A percentile compares a stretch with the other conserved stretches of the same genome.
phyloP scores from a whole-genome alignment of 768 basidiomycete genomes.

The Mycena latifolia region DNA sequence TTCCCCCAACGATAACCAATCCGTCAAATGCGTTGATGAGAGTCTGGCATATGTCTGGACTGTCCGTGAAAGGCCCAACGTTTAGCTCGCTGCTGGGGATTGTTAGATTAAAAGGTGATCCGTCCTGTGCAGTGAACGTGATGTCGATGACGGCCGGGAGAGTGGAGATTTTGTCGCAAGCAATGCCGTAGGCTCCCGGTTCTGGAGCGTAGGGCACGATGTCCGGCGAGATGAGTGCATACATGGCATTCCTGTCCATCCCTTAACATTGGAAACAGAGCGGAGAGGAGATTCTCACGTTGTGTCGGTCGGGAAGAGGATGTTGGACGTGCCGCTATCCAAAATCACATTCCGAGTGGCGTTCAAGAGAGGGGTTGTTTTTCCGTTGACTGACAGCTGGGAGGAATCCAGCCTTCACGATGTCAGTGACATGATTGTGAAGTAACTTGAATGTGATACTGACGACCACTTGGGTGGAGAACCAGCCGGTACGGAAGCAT shows the following conservation, averaged over 20 bases:
- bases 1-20: constrained; percentile 64
- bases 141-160: constrained; percentile 67
- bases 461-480: constrained; percentile 56
- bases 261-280: constrained; percentile 12
- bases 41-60: constrained; percentile 65
- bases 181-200: constrained; percentile 69
- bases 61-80: constrained; percentile 67
- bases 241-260: constrained; percentile 58
- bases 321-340: constrained; percentile 70
- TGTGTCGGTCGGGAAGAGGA: constrained; percentile 62
- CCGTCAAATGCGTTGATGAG: constrained; percentile 70
- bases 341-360: constrained; percentile 61
- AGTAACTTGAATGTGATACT: neutral
- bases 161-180: constrained; percentile 59
- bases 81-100: constrained; percentile 69
- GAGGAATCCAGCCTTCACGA: constrained; percentile 50
- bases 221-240: constrained; percentile 68
- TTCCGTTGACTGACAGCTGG: constrained; percentile 63
- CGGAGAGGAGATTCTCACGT: constrained; percentile 51
- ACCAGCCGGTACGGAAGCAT: constrained; percentile 53
- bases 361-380: constrained; percentile 57
- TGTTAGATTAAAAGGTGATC: constrained; percentile 65
- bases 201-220: constrained; percentile 64
- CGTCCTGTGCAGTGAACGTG: constrained; percentile 61
- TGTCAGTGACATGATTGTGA: no score